Conservation (phyloP, 164 flowering plant species). For the Nymphaea colorata region DNA sequence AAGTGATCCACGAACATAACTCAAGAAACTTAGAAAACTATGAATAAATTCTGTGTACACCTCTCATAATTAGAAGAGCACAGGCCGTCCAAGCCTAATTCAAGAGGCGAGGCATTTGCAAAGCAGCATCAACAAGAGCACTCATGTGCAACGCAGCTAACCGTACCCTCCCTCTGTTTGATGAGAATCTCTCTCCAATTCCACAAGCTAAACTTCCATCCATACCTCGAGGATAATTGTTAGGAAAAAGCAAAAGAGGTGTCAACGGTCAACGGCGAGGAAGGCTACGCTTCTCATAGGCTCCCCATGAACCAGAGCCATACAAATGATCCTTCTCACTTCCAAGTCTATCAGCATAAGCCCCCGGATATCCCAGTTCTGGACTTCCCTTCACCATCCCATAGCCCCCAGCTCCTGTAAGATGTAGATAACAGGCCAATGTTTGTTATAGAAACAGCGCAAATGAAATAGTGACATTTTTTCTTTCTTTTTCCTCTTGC, state of each 20-base stretch:
- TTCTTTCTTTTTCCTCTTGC: neutral
- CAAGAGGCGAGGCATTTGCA: neutral
- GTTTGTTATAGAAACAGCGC: neutral
- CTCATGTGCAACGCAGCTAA: too few relatives aligned
- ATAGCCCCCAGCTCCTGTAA: constrained; percentile 24
- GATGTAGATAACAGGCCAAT: neutral
- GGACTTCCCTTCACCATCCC: constrained; percentile 36
- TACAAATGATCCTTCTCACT: constrained; percentile 8
- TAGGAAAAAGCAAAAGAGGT: neutral
- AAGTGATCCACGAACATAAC: too few relatives aligned
- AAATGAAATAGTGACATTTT: neutral
- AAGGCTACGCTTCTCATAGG: constrained; percentile 27
- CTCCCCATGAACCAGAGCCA: constrained; percentile 19
- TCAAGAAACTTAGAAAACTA: neutral
- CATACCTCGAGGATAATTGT: neutral
- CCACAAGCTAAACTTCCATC: neutral
- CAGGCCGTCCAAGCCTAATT: neutral
- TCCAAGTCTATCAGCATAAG: constrained; percentile 14
- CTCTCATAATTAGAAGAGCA: neutral
- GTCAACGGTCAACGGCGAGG: constrained; percentile 16
- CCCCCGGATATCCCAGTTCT: constrained; percentile 29
- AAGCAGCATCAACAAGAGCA: neutral
- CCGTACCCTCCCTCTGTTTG: too few relatives aligned
- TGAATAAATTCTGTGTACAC: neutral
- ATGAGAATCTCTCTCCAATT: neutral